These are phyloP conservation scores for Pyricularia sp. DNA, from an alignment of 2,329 filamentous ascomycete genomes.

Conservation along the genomic window DNA sequence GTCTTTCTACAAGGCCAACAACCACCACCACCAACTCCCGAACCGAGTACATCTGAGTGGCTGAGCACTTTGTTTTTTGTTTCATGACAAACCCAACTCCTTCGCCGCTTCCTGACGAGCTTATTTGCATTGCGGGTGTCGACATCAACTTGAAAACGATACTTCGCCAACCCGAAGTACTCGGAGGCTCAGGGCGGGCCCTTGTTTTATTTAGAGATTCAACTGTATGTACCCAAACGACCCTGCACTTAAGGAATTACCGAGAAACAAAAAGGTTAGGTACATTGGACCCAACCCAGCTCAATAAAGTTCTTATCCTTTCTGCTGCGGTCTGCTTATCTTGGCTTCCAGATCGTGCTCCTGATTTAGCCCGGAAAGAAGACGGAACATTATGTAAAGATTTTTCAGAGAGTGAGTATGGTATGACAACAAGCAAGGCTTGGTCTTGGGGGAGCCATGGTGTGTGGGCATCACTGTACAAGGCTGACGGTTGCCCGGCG, in stretches of 20 bases:
- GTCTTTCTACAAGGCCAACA: background rate
- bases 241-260: background rate
- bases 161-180: background rate
- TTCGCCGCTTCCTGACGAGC: background rate
- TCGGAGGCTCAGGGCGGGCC: background rate
- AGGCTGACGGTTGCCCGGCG: constrained; percentile 2
- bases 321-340: background rate
- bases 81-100: background rate
- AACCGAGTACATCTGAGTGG: background rate
- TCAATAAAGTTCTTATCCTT: background rate
- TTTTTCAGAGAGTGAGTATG: background rate
- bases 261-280: background rate
- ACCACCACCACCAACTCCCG: background rate
- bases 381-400: background rate
- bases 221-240: background rate
- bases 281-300: background rate
- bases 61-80: background rate
- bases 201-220: background rate
- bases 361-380: constrained; percentile 4
- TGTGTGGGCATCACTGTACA: background rate
- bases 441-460: background rate
- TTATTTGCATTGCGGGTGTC: background rate
- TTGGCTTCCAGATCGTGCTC: background rate
- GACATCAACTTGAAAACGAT: background rate
- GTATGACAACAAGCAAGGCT: background rate